Evolutionary conservation across 1,139 yeast species (phyloP).

Genomic region (Pichia sp.): DNA sequence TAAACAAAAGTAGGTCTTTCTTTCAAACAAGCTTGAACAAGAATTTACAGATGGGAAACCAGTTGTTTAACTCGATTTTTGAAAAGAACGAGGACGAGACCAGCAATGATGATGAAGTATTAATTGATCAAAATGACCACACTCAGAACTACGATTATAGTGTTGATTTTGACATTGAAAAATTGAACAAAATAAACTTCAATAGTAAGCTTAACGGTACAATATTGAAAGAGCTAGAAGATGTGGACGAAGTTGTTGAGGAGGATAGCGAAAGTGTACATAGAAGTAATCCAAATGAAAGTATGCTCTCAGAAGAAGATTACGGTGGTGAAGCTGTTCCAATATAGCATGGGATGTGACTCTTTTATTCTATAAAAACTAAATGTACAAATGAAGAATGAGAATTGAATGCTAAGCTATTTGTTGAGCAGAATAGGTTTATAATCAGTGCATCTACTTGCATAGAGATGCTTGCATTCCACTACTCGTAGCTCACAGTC

Average conservation of each 20-base stretch:
- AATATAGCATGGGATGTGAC: no score
- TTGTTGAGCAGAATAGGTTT: slow-evolving; percentile 9
- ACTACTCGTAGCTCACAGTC: slow-evolving; percentile 33
- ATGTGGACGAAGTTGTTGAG: slow-evolving; percentile 3
- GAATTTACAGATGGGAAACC: slow-evolving; percentile 13
- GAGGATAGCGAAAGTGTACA: not conserved
- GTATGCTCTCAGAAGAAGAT: slow-evolving; percentile 13
- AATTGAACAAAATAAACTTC: slow-evolving; percentile 9
- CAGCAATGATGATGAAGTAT: slow-evolving; percentile 1
- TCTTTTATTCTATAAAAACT: not conserved
- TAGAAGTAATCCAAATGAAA: not conserved
- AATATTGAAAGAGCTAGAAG: slow-evolving; percentile 11
- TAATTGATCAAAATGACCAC: slow-evolving; percentile 12
- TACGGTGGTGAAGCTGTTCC: slow-evolving; percentile 19
- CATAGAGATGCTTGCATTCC: slow-evolving; percentile 28
- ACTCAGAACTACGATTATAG: slow-evolving; percentile 13
- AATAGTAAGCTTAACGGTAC: slow-evolving; percentile 8
- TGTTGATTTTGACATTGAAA: slow-evolving; percentile 15
- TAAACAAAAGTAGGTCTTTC: slow-evolving; percentile 19
- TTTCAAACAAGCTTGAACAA: slow-evolving; percentile 21
- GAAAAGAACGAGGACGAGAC: slow-evolving; percentile 7
- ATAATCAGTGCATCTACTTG: slow-evolving; percentile 14
- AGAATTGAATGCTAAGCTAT: not conserved
- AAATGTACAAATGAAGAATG: no score
- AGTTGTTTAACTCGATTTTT: slow-evolving; percentile 10